Base-by-base conservation (phyloP, 306 rosid species). In the Styphnolobium japonicum region DNA sequence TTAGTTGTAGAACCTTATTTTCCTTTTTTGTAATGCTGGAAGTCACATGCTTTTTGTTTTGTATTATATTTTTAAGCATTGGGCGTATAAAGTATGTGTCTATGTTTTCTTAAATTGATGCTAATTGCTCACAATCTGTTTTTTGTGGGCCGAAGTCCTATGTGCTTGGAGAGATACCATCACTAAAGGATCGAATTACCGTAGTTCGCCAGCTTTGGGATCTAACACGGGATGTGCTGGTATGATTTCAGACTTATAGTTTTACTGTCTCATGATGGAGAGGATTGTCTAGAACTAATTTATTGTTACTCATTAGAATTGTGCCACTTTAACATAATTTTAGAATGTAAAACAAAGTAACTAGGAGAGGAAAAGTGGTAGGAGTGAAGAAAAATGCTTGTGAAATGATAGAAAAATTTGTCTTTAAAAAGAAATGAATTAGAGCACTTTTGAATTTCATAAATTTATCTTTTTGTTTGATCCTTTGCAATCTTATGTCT, bases 131-230 rank as follows among this genome's bases (percentile, higher is more conserved):
- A 60, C 46, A 49, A 69, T 90, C 22, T 78, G 56, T 37, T 81
- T 86, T 40, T 15, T 56, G 51, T 85, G 80, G 87, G 77, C 67
- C 52, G 82, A 87, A 95, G 99, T 95, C 99, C 16, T 95, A 95
- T 82, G 98, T 93, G 27, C 94, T 93, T 37, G 99, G 99, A 77
- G 98, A 95, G 90, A 95, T 95, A 60, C 97, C 98, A 8, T 95
- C 96, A 14, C 71, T 87, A 72, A 82, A 91, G 88, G 99, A 95
- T 85, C 90, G 96, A 34, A 88, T 95, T 74, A 95, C 98, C 75
- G 63, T 84, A 48, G 92, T 93, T 75, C 97, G 99, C 76, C 97
- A 93, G 83, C 99, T 95, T 65, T 95, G 98, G 99, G 88, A 86
- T 86, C 94, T 92, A 64, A 91, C 99, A 4, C 74, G 0, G 75